Conservation (phyloP, 2,329 filamentous ascomycete genomes). For the Aphanoascus verrucosus region DNA sequence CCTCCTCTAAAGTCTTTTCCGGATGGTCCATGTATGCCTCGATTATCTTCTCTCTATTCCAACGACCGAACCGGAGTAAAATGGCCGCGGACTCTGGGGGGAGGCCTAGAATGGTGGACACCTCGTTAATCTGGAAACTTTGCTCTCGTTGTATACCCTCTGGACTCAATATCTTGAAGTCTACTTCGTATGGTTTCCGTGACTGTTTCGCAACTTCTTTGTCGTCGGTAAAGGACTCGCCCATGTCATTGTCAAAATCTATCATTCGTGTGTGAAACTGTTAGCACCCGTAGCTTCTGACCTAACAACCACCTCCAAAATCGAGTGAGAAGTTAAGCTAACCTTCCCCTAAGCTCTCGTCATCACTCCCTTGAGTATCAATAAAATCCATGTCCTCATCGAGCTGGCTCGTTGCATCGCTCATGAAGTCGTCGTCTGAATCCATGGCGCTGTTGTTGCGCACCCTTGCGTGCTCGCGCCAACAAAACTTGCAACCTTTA, state of each 20-base stretch:
- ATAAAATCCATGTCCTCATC: slow-evolving; percentile 47
- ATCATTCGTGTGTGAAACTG: neutral
- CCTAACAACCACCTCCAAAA: neutral
- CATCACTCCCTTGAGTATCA: slow-evolving; percentile 59
- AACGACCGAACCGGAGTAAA: slow-evolving; percentile 74
- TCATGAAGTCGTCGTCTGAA: slow-evolving; percentile 91
- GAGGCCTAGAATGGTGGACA: slow-evolving; percentile 82
- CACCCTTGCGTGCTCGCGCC: neutral
- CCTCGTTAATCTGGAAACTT: slow-evolving; percentile 73
- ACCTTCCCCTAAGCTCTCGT: slow-evolving; percentile 43
- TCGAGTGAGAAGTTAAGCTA: slow-evolving; percentile 13
- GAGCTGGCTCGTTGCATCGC: slow-evolving; percentile 60
- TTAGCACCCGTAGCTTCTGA: neutral
- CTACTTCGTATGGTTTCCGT: slow-evolving; percentile 68
- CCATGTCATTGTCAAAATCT: slow-evolving; percentile 50
- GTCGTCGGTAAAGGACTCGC: slow-evolving; percentile 54
- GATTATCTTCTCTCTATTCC: slow-evolving; percentile 93
- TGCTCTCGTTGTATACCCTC: slow-evolving; percentile 75
- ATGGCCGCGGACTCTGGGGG: slow-evolving; percentile 85
- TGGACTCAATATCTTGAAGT: slow-evolving; percentile 71
- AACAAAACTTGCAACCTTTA: neutral
- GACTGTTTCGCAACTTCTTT: slow-evolving; percentile 61
- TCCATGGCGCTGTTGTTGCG: slow-evolving; percentile 56
- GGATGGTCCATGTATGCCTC: slow-evolving; percentile 93
- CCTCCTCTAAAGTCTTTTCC: slow-evolving; percentile 67